These are phyloP conservation scores for Pisolithus microcarpus DNA, from an alignment of 768 basidiomycete species.

Conservation along the genomic window DNA sequence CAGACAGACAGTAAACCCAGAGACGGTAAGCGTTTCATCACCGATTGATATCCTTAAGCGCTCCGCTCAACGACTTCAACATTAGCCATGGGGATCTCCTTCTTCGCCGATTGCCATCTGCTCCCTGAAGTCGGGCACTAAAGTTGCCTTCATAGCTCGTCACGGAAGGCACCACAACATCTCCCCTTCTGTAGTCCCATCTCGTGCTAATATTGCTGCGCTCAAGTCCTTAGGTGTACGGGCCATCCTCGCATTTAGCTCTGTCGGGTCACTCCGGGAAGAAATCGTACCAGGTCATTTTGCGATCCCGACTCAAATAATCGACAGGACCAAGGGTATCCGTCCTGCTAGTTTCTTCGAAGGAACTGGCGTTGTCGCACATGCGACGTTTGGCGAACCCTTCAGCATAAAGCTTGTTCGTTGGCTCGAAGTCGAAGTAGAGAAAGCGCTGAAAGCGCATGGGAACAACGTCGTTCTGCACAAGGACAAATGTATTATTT, in stretches of 20 bases:
- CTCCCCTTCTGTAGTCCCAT: slow-evolving; percentile 73
- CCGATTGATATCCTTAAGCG: not conserved
- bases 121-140: slow-evolving; percentile 71
- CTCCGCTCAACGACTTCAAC: not conserved
- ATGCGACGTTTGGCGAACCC: slow-evolving; percentile 91
- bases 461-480: slow-evolving; percentile 64
- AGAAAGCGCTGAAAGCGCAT: slow-evolving; percentile 51
- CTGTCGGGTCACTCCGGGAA: slow-evolving; percentile 91
- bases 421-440: slow-evolving; percentile 63
- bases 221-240: slow-evolving; percentile 87
- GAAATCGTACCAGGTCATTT: slow-evolving; percentile 90
- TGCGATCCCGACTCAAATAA: slow-evolving; percentile 83
- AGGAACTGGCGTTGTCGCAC: slow-evolving; percentile 74
- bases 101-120: slow-evolving; percentile 91
- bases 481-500: slow-evolving; percentile 79
- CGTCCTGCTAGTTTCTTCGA: slow-evolving; percentile 88
- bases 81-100: slow-evolving; percentile 90
- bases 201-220: slow-evolving; percentile 91
- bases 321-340: slow-evolving; percentile 92
- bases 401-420: slow-evolving; percentile 58
- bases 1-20: slow-evolving; percentile 70
- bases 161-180: slow-evolving; percentile 81
- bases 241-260: slow-evolving; percentile 88
- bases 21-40: slow-evolving; percentile 51
- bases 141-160: slow-evolving; percentile 85